phyloP scores from a whole-genome alignment of 1,284 basidiomycete species.

The Leccinum griseonigrum region DNA sequence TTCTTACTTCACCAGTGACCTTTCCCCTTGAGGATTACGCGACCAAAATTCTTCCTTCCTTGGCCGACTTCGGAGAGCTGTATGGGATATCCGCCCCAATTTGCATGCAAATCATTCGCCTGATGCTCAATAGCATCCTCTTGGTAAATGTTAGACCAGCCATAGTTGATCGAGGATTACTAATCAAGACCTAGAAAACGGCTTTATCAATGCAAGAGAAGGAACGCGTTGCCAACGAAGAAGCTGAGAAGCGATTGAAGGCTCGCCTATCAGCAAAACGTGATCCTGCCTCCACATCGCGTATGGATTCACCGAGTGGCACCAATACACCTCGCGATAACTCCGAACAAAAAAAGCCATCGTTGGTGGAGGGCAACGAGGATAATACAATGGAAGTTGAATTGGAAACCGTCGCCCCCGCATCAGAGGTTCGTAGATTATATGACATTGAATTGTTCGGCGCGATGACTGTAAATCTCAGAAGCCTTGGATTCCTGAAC shows the following conservation, averaged over 20 bases:
- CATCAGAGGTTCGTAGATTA: slow-evolving; percentile 23
- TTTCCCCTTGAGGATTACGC: slow-evolving; percentile 63
- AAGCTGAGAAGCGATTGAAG: slow-evolving; percentile 73
- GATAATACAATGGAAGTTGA: slow-evolving; percentile 57
- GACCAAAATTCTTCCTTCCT: slow-evolving; percentile 62
- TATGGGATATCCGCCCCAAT: slow-evolving; percentile 81
- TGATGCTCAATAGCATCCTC: slow-evolving; percentile 67
- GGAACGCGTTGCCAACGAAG: slow-evolving; percentile 64
- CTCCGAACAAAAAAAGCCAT: slow-evolving; percentile 33
- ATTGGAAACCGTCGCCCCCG: slow-evolving; percentile 13
- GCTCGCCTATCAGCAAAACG: slow-evolving; percentile 74
- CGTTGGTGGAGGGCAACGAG: slow-evolving; percentile 38
- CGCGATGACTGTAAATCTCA: slow-evolving; percentile 30
- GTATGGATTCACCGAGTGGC: slow-evolving; percentile 59
- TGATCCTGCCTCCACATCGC: slow-evolving; percentile 55
- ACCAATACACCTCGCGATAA: slow-evolving; percentile 35
- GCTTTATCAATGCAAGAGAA: slow-evolving; percentile 62
- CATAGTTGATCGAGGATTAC: slow-evolving; percentile 1
- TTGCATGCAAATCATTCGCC: slow-evolving; percentile 90
- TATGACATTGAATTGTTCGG: slow-evolving; percentile 1
- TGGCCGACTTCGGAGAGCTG: slow-evolving; percentile 67
- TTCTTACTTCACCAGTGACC: slow-evolving; percentile 63
- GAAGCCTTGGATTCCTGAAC: slow-evolving; percentile 76
- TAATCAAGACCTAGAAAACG: slow-evolving; percentile 41
- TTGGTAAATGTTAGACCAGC: slow-evolving; percentile 43